Base-by-base conservation (phyloP, 495 filamentous ascomycete genomes). In the Aspergillus ostianus region DNA sequence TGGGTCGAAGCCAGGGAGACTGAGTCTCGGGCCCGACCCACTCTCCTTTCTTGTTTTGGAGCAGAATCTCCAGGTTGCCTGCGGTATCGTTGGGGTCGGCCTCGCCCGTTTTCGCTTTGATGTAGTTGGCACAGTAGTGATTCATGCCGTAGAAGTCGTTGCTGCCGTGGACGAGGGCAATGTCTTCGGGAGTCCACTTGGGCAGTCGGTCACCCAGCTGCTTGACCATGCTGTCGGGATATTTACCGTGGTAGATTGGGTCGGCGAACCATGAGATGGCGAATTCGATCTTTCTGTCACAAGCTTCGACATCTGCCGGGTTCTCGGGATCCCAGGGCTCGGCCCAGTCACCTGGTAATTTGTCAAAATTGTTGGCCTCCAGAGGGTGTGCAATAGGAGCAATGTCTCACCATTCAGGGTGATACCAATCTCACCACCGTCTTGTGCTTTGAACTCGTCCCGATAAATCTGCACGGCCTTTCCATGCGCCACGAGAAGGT, bases 101-200 rank as follows among this genome's bases (percentile, higher is more conserved):
- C 45, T 79, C 74, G 12, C 77, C 77, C 5, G 78, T 80, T 71
- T 85, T 84, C 74, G 90, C 86, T 69, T 85, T 86, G 76, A 92
- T 86, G 77, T 87, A 92, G 80, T 90, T 88, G 65, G 88, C 86
- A 56, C 88, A 90, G 79, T 92, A 91, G 77, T 90, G 88, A 79
- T 91, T 91, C 88, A 91, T 90, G 62, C 89, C 88, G 73, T 91
- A 90, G 71, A 91, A 91, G 74, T 91, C 87, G 68, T 90, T 91
- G 70, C 85, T 89, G 46, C 87, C 88, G 53, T 87, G 80, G 47
- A 91, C 84, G 8, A 91, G 79, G 4, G 83, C 84, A 8, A 81
- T 67, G 63, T 91, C 89, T 62, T 90, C 85, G 21, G 77, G 60
- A 0, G 85, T 86, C 72, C 85, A 90, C 18, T 77, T 75, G 15